phyloP scores from a whole-genome alignment of 2,329 filamentous ascomycete species.

The Arthrinium phaeospermum region DNA sequence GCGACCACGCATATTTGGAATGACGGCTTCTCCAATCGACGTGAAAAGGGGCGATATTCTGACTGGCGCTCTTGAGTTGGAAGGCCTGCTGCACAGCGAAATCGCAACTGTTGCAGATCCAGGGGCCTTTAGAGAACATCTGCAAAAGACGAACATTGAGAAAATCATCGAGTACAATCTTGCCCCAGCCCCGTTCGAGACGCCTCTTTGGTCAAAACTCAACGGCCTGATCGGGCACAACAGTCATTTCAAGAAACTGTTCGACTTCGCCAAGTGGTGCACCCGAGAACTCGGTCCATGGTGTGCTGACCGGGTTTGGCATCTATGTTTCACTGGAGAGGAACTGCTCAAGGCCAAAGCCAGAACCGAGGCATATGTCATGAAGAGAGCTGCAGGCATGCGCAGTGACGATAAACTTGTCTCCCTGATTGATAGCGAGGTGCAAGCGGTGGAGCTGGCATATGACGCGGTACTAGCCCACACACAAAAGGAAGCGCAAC shows the following conservation, averaged over 20 bases:
- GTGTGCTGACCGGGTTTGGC: slow-evolving; percentile 86
- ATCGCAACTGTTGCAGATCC: slow-evolving; percentile 75
- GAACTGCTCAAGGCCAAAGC: slow-evolving; percentile 66
- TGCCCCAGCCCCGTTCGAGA: slow-evolving; percentile 61
- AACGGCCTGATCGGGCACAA: slow-evolving; percentile 48
- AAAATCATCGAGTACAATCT: slow-evolving; percentile 60
- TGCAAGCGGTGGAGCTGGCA: slow-evolving; percentile 60
- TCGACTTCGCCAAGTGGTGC: slow-evolving; percentile 64
- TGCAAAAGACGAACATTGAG: slow-evolving; percentile 62
- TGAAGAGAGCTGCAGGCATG: slow-evolving; percentile 27
- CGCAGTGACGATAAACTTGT: slow-evolving; percentile 34
- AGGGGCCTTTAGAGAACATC: slow-evolving; percentile 61
- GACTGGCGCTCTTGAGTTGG: slow-evolving; percentile 74
- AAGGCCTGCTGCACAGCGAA: slow-evolving; percentile 76
- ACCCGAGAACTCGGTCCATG: slow-evolving; percentile 76
- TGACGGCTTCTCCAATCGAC: slow-evolving; percentile 96
- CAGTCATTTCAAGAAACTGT: slow-evolving; percentile 58
- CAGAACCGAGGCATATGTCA: slow-evolving; percentile 51
- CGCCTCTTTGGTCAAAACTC: slow-evolving; percentile 67
- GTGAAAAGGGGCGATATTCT: slow-evolving; percentile 72
- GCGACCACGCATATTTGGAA: slow-evolving; percentile 84
- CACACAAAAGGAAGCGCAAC: neutral
- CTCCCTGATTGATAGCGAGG: slow-evolving; percentile 30
- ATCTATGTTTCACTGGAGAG: slow-evolving; percentile 68
- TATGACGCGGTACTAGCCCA: slow-evolving; percentile 44